Evolutionary conservation across 345 rosid species (phyloP).

Genomic region (Eutrema heterophyllum): DNA sequence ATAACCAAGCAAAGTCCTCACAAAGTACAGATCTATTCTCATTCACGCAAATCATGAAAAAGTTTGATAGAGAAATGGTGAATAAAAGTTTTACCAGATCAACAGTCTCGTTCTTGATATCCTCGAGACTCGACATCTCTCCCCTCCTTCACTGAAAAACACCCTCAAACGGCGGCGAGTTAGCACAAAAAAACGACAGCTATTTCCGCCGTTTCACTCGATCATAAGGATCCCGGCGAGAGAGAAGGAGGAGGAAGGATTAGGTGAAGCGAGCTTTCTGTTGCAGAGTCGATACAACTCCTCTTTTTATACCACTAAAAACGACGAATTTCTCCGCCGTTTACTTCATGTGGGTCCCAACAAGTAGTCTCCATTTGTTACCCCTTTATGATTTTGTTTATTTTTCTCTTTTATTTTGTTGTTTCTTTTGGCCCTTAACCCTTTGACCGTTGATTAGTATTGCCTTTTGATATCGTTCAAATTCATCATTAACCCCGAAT

Average conservation of each 20-base stretch:
- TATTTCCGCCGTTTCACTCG: conserved; percentile 15
- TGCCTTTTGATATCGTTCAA: conserved; percentile 10
- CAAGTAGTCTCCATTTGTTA: conserved; percentile 4
- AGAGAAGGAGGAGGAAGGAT: neutral
- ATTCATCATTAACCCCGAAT: neutral
- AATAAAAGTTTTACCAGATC: conserved; percentile 44
- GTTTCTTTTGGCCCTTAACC: conserved; percentile 3
- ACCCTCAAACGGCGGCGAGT: neutral
- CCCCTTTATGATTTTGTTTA: neutral
- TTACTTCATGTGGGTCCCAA: conserved; percentile 13
- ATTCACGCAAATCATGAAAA: neutral
- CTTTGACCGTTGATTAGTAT: conserved; percentile 29
- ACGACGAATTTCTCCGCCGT: conserved; percentile 21
- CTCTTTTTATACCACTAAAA: conserved; percentile 28
- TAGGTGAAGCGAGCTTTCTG: conserved; percentile 18
- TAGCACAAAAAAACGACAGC: conserved; percentile 18
- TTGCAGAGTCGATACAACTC: conserved; percentile 24
- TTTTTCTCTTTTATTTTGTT: neutral
- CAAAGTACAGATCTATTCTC: conserved; percentile 3
- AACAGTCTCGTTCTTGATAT: conserved; percentile 70
- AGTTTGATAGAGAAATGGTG: neutral
- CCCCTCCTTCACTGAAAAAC: conserved; percentile 18
- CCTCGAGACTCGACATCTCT: conserved; percentile 47
- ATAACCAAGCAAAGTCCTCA: neutral
- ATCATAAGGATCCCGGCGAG: conserved; percentile 18